These are phyloP conservation scores for Grifola frondosa DNA, from an alignment of 1,284 basidiomycete genomes.

Conservation along the genomic window DNA sequence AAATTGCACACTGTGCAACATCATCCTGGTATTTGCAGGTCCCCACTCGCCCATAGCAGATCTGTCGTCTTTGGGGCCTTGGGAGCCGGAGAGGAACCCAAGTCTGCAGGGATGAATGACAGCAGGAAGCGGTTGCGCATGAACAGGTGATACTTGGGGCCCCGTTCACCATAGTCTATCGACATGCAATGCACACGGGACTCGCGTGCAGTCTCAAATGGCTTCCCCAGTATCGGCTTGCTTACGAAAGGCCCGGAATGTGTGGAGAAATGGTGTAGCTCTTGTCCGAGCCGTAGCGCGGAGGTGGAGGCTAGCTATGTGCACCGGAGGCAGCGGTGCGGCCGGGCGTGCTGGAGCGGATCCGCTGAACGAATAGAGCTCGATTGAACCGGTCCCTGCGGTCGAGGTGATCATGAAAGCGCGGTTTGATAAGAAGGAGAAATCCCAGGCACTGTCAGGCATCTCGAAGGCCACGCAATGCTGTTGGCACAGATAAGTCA, in stretches of 20 bases:
- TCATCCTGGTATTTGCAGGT: constrained; percentile 37
- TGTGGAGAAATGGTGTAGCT: constrained; percentile 21
- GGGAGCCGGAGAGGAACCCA: not conserved
- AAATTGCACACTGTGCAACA: constrained; percentile 29
- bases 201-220: constrained; percentile 39
- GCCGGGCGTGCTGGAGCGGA: too few species aligned
- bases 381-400: constrained; percentile 34
- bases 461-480: constrained; percentile 24
- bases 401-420: constrained; percentile 43
- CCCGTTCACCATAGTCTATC: constrained; percentile 32
- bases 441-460: constrained; percentile 38
- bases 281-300: too few species aligned
- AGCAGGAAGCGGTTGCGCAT: constrained; percentile 39
- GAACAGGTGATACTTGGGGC: constrained; percentile 32
- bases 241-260: constrained; percentile 40
- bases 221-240: constrained; percentile 25
- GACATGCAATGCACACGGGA: constrained; percentile 46
- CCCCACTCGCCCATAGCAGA: constrained; percentile 50
- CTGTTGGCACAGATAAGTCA: too few species aligned
- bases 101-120: constrained; percentile 22
- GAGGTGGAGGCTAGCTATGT: too few species aligned
- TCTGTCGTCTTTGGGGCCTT: constrained; percentile 1
- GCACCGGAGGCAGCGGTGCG: too few species aligned
- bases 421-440: constrained; percentile 46
- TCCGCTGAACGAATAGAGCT: constrained; percentile 39